Percentiles rank a stretch among this genome's conserved stretches.
These are phyloP conservation scores for Petrea volubilis DNA, from an alignment of 257 asterid species.

Conservation along the genomic window DNA sequence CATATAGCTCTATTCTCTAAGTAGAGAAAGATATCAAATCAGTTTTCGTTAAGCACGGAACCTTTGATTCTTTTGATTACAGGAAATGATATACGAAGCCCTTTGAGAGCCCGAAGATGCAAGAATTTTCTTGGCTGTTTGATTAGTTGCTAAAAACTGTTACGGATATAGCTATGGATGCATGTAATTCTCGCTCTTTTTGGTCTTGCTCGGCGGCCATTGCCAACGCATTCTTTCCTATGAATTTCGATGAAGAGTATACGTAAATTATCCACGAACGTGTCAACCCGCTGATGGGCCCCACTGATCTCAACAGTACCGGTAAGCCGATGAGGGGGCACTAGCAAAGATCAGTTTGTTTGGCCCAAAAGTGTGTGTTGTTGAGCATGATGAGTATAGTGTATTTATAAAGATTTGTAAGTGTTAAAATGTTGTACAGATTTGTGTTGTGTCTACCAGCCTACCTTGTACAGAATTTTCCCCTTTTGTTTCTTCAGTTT, in stretches of 20 bases:
- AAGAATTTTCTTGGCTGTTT: background rate
- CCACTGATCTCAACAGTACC: background rate
- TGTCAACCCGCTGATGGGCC: background rate
- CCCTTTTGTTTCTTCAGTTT: background rate
- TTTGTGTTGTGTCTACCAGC: background rate
- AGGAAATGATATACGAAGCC: slow-evolving; percentile 68
- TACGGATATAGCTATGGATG: background rate
- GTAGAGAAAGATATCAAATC: too few species aligned
- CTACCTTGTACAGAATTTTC: background rate
- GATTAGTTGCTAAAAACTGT: slow-evolving; percentile 8
- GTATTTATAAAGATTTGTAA: slow-evolving; percentile 8
- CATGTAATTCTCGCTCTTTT: slow-evolving; percentile 12
- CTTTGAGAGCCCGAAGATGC: slow-evolving; percentile 27
- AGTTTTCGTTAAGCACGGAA: background rate
- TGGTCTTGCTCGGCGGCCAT: slow-evolving; percentile 7
- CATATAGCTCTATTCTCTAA: background rate
- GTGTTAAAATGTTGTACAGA: slow-evolving; percentile 8
- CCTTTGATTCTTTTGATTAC: slow-evolving; percentile 18
- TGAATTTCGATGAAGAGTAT: background rate
- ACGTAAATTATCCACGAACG: background rate
- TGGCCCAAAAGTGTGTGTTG: background rate
- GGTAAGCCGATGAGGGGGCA: background rate
- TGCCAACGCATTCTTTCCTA: slow-evolving; percentile 4
- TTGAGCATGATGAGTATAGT: background rate
- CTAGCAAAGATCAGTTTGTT: background rate